Conservation (phyloP, 2,329 filamentous ascomycete species). For the Neonectria punicea region DNA sequence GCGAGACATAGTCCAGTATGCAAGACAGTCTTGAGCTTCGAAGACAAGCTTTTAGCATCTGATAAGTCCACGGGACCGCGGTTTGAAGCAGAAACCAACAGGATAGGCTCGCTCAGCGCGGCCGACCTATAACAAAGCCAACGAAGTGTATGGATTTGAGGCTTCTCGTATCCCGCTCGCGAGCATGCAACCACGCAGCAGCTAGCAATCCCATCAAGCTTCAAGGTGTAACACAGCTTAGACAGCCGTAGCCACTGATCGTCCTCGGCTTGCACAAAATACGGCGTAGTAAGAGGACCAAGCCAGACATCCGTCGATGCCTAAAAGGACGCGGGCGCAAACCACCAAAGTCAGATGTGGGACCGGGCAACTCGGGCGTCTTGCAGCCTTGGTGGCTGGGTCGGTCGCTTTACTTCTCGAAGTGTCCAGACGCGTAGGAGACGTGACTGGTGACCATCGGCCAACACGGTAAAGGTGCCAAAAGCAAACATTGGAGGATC, state of each 20-base stretch:
- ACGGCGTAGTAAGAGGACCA: constrained; percentile 7
- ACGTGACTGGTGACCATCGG: constrained; percentile 10
- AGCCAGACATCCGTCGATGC: constrained; percentile 23
- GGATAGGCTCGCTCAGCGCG: neutral
- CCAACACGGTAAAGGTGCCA: constrained; percentile 20
- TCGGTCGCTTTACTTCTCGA: constrained; percentile 25
- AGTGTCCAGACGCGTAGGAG: constrained; percentile 12
- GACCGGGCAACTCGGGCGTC: constrained; percentile 24
- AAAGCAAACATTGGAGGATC: constrained; percentile 30
- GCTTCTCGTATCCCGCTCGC: neutral
- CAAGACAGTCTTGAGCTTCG: constrained; percentile 9
- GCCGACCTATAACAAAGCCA: neutral
- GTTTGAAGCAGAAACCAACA: neutral
- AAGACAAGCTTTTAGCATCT: neutral
- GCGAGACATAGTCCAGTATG: constrained; percentile 11
- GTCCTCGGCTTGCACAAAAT: constrained; percentile 20
- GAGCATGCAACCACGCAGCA: constrained; percentile 5
- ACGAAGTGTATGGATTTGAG: constrained; percentile 1
- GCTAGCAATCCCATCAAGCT: neutral
- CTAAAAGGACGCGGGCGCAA: constrained; percentile 28
- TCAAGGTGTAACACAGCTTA: constrained; percentile 7
- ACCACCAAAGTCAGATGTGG: constrained; percentile 23
- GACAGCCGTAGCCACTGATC: constrained; percentile 27
- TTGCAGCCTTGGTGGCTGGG: constrained; percentile 27
- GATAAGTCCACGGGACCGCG: neutral